Evolutionary conservation across 129 eudicot genomes (phyloP), one percentile per base, ranked within the genome.

Genomic region (Rutidosis leptorrhynchoides): DNA sequence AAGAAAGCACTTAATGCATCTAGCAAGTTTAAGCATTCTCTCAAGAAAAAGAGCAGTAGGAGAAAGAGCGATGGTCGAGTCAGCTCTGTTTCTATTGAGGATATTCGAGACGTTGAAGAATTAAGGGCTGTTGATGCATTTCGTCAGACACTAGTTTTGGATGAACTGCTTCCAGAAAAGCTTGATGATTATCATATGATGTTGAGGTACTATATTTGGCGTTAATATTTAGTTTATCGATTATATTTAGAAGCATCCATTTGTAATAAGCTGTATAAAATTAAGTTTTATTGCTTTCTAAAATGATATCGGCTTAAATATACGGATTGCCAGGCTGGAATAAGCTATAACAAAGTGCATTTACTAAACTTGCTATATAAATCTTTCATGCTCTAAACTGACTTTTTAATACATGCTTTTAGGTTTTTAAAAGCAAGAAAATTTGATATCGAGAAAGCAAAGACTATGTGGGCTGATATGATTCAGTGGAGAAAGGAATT

Each of bases 1-100:
- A 87, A 92, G 95, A 87, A 87, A 80, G 98, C 98, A 62, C 75
- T 92, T 27, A 85, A 85, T 73, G 98, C 98, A 26, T 92, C 96
- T 40, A 76, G 81, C 52, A 92, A 92, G 66, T 85, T 92, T 73
- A 91, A 82, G 67, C 96, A 87, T 71, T 85, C 98, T 48, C 96
- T 92, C 43, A 92, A 83, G 88, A 92, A 92, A 79, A 92, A 88
- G 78, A 76, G 96, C 67, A 80, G 86, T 58, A 81, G 90, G 68
- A 90, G 96, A 77, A 87, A 87, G 72, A 83, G 88, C 62, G 95
- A 91, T 63, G 81, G 83, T 14, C 83, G 96, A 60, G 88, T 85
- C 71, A 87, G 96, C 74, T 91, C 97, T 11, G 94, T 91, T 55
- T 87, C 94, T 8, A 87, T 91, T 66, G 98, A 91, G 78, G 98